Conservation (phyloP, 2,329 filamentous ascomycete species). For the Aspergillus quadricinctus region DNA sequence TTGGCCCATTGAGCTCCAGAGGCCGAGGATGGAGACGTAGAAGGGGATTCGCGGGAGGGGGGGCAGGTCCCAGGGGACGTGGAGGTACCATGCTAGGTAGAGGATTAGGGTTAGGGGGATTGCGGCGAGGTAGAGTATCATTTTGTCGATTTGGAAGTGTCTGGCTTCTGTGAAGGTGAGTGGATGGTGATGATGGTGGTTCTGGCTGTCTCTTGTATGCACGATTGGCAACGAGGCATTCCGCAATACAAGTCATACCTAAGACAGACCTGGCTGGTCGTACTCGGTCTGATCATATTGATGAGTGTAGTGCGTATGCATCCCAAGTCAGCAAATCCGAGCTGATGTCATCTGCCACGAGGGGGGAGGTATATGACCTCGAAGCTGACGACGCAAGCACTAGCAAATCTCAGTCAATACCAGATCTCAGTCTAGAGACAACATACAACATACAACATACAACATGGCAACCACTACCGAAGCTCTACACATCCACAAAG, state of each 20-base stretch:
- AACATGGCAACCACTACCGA: neutral
- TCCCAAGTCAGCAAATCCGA: neutral
- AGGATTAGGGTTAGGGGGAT: constrained; percentile 6
- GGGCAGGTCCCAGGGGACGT: constrained; percentile 16
- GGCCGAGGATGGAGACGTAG: constrained; percentile 21
- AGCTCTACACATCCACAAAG: constrained; percentile 3
- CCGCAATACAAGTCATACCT: too few relatives aligned
- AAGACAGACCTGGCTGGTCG: neutral
- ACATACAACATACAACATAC: neutral
- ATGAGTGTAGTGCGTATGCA: neutral
- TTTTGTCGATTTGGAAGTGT: neutral
- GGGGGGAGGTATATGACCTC: neutral
- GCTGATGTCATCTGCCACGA: neutral
- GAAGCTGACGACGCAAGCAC: neutral
- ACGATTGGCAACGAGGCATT: neutral
- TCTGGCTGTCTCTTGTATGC: neutral
- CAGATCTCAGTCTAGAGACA: neutral
- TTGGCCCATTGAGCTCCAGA: constrained; percentile 24
- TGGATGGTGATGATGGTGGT: too few relatives aligned
- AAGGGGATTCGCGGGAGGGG: constrained; percentile 21
- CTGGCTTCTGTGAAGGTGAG: neutral
- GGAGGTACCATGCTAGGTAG: constrained; percentile 20
- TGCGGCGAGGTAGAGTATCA: neutral
- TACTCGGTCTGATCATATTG: neutral
- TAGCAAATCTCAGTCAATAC: neutral